phyloP scores from a whole-genome alignment of 2,329 filamentous ascomycete genomes.

The Amauroascus niger region DNA sequence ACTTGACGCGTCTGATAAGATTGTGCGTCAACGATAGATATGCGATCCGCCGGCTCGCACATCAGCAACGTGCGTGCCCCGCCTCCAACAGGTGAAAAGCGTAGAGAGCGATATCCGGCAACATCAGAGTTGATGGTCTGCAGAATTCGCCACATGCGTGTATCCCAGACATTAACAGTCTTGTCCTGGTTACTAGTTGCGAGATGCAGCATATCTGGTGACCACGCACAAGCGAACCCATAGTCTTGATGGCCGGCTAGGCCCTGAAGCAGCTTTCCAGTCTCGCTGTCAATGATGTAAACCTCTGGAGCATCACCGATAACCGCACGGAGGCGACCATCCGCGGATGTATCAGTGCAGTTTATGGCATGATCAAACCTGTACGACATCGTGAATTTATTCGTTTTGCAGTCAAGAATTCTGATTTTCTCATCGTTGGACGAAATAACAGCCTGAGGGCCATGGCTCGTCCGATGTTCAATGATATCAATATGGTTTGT shows the following conservation, averaged over 20 bases:
- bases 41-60: constrained; percentile 37
- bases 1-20: constrained; percentile 35
- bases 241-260: constrained; percentile 36
- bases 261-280: constrained; percentile 31
- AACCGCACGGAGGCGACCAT: constrained; percentile 37
- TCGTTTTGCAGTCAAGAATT: constrained; percentile 44
- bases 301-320: constrained; percentile 38
- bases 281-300: constrained; percentile 37
- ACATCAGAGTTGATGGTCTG: constrained; percentile 37
- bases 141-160: constrained; percentile 34
- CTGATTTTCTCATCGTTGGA: constrained; percentile 50
- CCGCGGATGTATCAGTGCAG: constrained; percentile 37
- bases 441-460: constrained; percentile 45
- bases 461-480: constrained; percentile 38
- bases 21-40: constrained; percentile 38
- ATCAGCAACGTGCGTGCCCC: constrained; percentile 36
- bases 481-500: constrained; percentile 51
- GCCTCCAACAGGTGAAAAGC: constrained; percentile 38
- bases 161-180: constrained; percentile 40
- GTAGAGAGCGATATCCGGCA: constrained; percentile 37
- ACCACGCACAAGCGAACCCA: constrained; percentile 41
- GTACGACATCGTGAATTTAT: constrained; percentile 32
- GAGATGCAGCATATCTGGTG: constrained; percentile 39
- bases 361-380: constrained; percentile 35
- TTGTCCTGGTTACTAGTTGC: constrained; percentile 41